Conservation (phyloP, 345 rosid species). For the Citrus glauca region DNA sequence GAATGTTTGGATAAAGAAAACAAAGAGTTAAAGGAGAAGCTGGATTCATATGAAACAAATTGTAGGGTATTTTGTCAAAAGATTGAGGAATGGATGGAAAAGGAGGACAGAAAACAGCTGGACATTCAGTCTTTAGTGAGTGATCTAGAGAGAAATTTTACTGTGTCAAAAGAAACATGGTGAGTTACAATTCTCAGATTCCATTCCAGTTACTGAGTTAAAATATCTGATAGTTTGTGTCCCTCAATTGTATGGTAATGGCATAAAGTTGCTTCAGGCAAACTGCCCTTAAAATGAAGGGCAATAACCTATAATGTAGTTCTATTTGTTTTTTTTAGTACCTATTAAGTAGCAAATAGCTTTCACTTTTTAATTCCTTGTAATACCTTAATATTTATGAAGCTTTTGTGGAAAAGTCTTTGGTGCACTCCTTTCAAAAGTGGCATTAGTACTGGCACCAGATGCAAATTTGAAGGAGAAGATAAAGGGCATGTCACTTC, state of each 20-base stretch:
- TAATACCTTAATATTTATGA: constrained; percentile 9
- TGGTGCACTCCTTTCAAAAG: constrained; percentile 32
- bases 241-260: constrained; percentile 2
- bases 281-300: neutral
- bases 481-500: constrained; percentile 40
- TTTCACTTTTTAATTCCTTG: neutral
- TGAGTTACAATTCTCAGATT: constrained; percentile 16
- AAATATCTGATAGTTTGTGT: neutral
- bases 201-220: constrained; percentile 1
- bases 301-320: neutral
- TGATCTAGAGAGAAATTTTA: constrained; percentile 23
- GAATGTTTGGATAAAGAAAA: constrained; percentile 45
- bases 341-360: neutral
- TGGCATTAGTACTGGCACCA: constrained; percentile 26
- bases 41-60: constrained; percentile 31
- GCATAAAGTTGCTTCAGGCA: neutral
- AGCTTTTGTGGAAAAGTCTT: constrained; percentile 36
- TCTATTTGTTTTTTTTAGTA: neutral
- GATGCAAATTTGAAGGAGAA: constrained; percentile 32
- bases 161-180: constrained; percentile 28
- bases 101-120: constrained; percentile 21
- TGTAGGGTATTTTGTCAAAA: constrained; percentile 25
- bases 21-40: constrained; percentile 43
- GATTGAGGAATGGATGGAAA: constrained; percentile 37
- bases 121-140: constrained; percentile 16